Evolutionary conservation across 192 early-diverging fungal genomes (phyloP), one percentile per base, ranked within the genome.

Genomic region (Helicostylum pulchrum): DNA sequence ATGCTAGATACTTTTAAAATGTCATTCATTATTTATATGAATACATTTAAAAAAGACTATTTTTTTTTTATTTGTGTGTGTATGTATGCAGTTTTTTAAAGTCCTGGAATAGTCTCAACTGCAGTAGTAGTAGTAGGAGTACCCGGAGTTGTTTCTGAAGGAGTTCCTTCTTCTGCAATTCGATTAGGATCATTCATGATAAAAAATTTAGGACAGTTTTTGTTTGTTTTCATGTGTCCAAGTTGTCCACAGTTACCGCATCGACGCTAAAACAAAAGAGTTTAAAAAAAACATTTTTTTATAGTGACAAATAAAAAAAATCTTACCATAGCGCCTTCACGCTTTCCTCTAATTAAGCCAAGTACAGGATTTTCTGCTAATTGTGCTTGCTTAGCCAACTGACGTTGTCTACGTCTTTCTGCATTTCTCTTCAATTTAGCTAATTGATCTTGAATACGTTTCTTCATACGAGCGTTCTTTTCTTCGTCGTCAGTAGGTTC

Each of bases 171-270:
- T 1, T 39, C 20, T 45, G 43, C 21, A 23, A 42, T 17, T 43
- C 57, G 57, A 10, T 55, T 57, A 39, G 64, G 61, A 57, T 58
- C 45, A 70, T 70, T 79, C 68, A 78, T 64, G n/a, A 66, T 73
- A 58, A 79, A 80, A 17, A 74, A 80, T 54, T 76, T 83, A 4
- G 88, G 90, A 67, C 91, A 93, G 45, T 84, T 89, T 53, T 87
- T 88, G 75, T 91, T 93, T 7, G 91, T 93, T 72, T 91, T 93
- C 90, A 90, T 93, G 46, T 93, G 91, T n/a, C 91, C 91, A 19
- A 86, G 72, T 65, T 86, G 77, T 32, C 88, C 88, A 73, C 91
- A 92, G 67, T 91, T 90, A 60, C 91, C 88, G 69, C 91, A 92
- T 36, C 80, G 78, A 11, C 89, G 82, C 77, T 86, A 67, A n/a